Evolutionary conservation across 768 basidiomycete genomes (phyloP), one percentile per base, ranked within the genome.

Genomic region (Strobilomyces dryophilus): DNA sequence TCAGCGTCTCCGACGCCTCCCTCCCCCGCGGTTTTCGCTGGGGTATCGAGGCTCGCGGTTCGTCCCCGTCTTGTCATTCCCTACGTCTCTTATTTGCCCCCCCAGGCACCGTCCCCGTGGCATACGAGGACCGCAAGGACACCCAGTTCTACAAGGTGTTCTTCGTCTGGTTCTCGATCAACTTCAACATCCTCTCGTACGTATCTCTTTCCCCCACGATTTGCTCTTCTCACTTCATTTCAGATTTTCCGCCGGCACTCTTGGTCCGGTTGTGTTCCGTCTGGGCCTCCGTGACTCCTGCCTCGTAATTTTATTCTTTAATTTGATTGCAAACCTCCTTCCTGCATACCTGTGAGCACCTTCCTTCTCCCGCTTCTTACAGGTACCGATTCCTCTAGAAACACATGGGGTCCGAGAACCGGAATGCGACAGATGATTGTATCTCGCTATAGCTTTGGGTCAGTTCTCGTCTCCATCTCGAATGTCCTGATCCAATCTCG

Each of bases 381-480:
- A 9, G 2, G 1, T 12, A 17, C 55, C 31, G 3, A 69, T 20
- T 18, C 11, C 2, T 21, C 11, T 47, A 80, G 79, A 53, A 70
- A 80, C n/a, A 82, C 84, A 4, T 89, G 88, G 71, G 89, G 91
- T 11, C 88, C 91, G 0, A 84, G 83, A 64, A 72, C 87, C 1
- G 93, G 93, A 11, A 79, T 86, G 62, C 79, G 90, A 18, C 86
- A 92, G 60, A 91, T 94, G 88, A 81, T 89, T 21, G 79, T 82
- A 41, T 84, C 90, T 3, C 71, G 81, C 24, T 84, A 81, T 63
- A 78, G 71, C 50, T 81, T 81, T 58, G 81, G 81, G 77, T 78
- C 14, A 8, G 71, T 62, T 63, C 66, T 45, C 72, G 73, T 58
- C 63, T 73, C 12, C 73, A 6, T 72, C 74, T 47, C 27, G 0